Base-by-base conservation (phyloP, 306 rosid species). In the Medicago lupulina region DNA sequence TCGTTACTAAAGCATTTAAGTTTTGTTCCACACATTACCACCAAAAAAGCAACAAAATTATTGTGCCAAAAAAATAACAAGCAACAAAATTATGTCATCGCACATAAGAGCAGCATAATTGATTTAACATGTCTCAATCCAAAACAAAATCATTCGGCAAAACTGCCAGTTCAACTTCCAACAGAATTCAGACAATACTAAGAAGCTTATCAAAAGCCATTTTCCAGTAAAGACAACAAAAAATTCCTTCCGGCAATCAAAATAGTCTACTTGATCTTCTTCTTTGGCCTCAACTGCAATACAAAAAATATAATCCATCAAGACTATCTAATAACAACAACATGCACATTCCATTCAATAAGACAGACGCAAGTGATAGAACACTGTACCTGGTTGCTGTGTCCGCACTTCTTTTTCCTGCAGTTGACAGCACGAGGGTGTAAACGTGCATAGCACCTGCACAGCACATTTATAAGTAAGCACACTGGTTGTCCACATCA, bases 351-450 rank as follows among this genome's bases (percentile, higher is more conserved):
- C 0, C 3, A 57, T 9, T 18, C 0, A 41, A 0, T 43, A 8
- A 25, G 39, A 57, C 7, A 38, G 21, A 7, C 4, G 39, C 39
- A 73, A 28, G 23, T 1, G 0, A 1, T 10, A 28, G 57, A 70
- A 31, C 23, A 39, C 7, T 6, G 14, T 60, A 88, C 97, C 96
- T 93, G 98, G 94, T 93, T 95, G 95, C 97, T 95, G 90, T 95
- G 98, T 39, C 98, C 98, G 82, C 98, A 95, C 87, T 95, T 95
- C 96, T 95, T 95, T 78, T 95, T 95, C 92, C 98, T 90, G 96
- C 98, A 95, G 92, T 95, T 95, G 65, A 95, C 98, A n/a, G 98
- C 98, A 70, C 97, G 97, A 2, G 98, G 98, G 84, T 95, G 98
- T 66, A 95, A 59, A 25, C 98, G 97, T 2, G 98, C 98, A 57